phyloP scores from a whole-genome alignment of 495 filamentous ascomycete species.

The Penicillium silybi region DNA sequence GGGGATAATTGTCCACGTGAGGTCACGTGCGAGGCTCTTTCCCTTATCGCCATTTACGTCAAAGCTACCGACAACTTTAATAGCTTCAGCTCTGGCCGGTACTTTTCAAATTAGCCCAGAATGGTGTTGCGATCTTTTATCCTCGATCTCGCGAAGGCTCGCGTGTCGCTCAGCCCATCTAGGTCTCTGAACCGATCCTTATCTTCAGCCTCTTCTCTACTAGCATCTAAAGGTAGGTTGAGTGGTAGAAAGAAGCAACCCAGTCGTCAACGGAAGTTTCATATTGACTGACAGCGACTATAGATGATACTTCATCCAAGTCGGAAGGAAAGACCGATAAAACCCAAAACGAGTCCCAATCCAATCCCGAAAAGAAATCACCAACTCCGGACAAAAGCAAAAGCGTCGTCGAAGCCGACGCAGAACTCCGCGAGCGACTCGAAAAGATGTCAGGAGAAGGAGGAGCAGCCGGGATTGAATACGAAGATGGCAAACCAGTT shows the following conservation, averaged over 20 bases:
- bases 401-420: conserved; percentile 60
- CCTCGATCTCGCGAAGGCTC: not conserved
- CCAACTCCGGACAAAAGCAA: conserved; percentile 27
- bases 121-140: not conserved
- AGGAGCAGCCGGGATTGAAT: conserved; percentile 73
- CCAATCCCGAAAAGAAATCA: conserved; percentile 1
- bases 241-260: not conserved
- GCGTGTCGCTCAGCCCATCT: not conserved
- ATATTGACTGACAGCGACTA: not conserved
- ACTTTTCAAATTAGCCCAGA: not conserved
- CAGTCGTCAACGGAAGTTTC: not conserved
- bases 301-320: not conserved
- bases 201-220: conserved; percentile 1
- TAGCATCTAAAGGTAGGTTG: conserved; percentile 8
- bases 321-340: not conserved
- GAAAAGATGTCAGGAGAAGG: conserved; percentile 70
- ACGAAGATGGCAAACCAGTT: conserved; percentile 69
- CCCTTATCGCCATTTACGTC: conserved; percentile 16
- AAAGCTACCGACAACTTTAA: not conserved
- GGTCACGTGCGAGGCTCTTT: conserved; percentile 7
- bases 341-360: not conserved
- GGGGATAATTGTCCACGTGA: conserved; percentile 15
- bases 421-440: conserved; percentile 62
- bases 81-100: not conserved
- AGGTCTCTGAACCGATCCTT: not conserved